phyloP scores from a whole-genome alignment of 371 early-diverging fungal genomes.

The Encephalitozoon intestinalis region DNA sequence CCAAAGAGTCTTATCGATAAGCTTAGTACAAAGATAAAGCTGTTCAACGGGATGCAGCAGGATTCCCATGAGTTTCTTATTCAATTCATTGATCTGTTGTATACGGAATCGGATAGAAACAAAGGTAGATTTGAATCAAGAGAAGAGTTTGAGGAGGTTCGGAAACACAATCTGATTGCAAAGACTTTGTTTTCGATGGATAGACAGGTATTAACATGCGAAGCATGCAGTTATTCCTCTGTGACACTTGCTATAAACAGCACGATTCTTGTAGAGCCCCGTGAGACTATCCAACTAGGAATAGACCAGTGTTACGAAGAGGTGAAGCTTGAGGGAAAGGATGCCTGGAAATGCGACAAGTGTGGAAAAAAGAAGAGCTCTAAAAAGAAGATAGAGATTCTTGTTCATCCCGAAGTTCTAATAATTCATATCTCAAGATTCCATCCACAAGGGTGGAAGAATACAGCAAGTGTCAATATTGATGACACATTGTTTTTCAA shows the following conservation, averaged over 20 bases:
- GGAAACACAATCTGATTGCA: constrained; percentile 21
- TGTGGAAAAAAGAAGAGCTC: constrained; percentile 27
- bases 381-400: constrained; percentile 17
- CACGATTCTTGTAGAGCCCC: constrained; percentile 30
- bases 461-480: constrained; percentile 27
- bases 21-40: constrained; percentile 30
- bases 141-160: constrained; percentile 13
- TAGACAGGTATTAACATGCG: constrained; percentile 25
- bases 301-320: constrained; percentile 23
- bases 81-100: constrained; percentile 28
- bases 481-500: constrained; percentile 13
- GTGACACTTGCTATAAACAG: neutral
- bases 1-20: constrained; percentile 36
- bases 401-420: constrained; percentile 37
- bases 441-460: constrained; percentile 21
- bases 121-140: neutral
- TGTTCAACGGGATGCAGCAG: constrained; percentile 55
- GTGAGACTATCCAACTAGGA: constrained; percentile 9
- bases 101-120: constrained; percentile 20
- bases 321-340: constrained; percentile 10
- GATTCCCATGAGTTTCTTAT: constrained; percentile 54
- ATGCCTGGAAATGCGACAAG: constrained; percentile 33
- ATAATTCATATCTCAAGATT: constrained; percentile 49
- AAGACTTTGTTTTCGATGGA: constrained; percentile 26
- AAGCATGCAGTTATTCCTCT: constrained; percentile 6